Evolutionary conservation across 179 eudicot genomes (phyloP), one percentile per base, ranked within the genome.

Genomic region (Nepenthes alata): DNA sequence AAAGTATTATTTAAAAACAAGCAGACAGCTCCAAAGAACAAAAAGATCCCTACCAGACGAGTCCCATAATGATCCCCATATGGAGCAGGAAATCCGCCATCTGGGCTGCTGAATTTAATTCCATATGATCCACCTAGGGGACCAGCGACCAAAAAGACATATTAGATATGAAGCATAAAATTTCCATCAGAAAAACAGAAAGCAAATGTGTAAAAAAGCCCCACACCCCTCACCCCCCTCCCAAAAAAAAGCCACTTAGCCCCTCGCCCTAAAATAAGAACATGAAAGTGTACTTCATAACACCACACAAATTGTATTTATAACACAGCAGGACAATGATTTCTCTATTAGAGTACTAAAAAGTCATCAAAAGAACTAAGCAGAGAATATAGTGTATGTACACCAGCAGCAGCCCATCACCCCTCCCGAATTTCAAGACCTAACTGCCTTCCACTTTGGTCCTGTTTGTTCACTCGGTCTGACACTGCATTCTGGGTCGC

Each of bases 61-160:
- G 55, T 68, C 56, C 85, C 83, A 72, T 89, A 93, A 61, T 81
- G 83, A 67, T 85, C 86, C 53, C 93, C 88, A 72, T 85, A 93
- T 66, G 85, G 76, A 59, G 82, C 74, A 55, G 84, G 70, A 70
- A 72, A 82, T 55, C 83, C 79, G 51, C 75, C 84, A 51, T 85
- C 93, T 37, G 80, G 71, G 37, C 82, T 80, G 65, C 75, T 73
- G 67, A 70, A 80, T 58, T 72, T 78, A 82, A 82, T 72, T 71
- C 93, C 90, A 75, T 93, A 93, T 44, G 85, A 38, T 59, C 84
- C 90, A 77, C 96, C 98, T 89, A 69, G 51, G 48, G 35, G 45
- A 84, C 14, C 61, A 62, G 55, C 58, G 49, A 67, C 37, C 56
- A 70, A 70, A 37, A 45, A 35, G 66, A 5, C 65, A 49, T 53